A percentile compares a stretch with the other conserved stretches of the same genome.
phyloP scores from a whole-genome alignment of 257 asterid genomes.

The Solanum pimpinellifolium region DNA sequence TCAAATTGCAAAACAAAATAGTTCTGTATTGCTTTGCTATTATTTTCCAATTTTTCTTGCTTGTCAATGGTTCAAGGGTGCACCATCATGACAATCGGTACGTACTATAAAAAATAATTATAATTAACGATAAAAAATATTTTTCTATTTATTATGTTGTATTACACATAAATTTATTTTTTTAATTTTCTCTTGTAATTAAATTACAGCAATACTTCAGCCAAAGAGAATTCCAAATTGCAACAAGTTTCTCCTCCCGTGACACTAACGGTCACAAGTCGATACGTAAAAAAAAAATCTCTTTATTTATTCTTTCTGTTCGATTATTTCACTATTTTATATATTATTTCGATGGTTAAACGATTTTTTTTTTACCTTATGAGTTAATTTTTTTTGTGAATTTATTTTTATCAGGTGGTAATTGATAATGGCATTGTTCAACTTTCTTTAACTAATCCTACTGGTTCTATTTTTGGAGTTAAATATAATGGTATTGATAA shows the following conservation, averaged over 20 bases:
- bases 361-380: not conserved
- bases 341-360: not conserved
- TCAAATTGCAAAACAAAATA: not conserved
- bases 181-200: not conserved
- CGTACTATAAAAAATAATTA: not conserved
- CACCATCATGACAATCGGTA: not conserved
- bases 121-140: not conserved
- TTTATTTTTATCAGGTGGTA: constrained; percentile 7
- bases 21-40: not conserved
- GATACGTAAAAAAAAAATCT: constrained; percentile 9
- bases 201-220: not conserved
- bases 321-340: too few relatives aligned
- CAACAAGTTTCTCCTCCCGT: not conserved
- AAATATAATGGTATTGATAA: constrained; percentile 6
- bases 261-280: constrained; percentile 5
- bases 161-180: too few relatives aligned
- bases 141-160: too few relatives aligned
- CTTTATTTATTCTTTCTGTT: too few relatives aligned
- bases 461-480: constrained; percentile 4
- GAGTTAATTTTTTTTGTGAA: not conserved
- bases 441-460: constrained; percentile 9
- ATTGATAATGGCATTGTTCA: constrained; percentile 13
- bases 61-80: not conserved
- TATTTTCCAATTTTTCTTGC: not conserved
- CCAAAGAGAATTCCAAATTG: not conserved